A percentile compares a stretch with the other conserved stretches of the same genome.
Conservation (phyloP, 2,329 filamentous ascomycete genomes). For the Stachybotrys chartarum region DNA sequence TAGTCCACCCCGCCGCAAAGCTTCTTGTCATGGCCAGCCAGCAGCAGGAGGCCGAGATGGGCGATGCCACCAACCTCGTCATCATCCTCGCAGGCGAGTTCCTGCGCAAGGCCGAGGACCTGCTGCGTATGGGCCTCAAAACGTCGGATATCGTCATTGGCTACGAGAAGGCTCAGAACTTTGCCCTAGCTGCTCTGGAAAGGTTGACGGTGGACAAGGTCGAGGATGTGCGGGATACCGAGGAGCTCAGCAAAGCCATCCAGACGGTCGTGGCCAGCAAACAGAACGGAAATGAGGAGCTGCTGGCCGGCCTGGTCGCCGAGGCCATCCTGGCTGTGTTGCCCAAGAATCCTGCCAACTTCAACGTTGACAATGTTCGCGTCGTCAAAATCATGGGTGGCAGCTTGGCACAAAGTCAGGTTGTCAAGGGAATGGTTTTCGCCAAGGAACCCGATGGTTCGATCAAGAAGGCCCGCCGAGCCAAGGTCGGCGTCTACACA, state of each 20-base stretch:
- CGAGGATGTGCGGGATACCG: constrained; percentile 69
- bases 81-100: constrained; percentile 94
- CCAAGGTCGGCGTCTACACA: constrained; percentile 95
- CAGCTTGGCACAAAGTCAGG: constrained; percentile 84
- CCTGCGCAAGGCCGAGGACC: constrained; percentile 92
- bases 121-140: constrained; percentile 94
- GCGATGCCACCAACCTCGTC: constrained; percentile 95
- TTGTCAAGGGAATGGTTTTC: constrained; percentile 98
- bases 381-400: constrained; percentile 99
- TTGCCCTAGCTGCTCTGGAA: constrained; percentile 78
- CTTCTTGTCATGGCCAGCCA: constrained; percentile 97
- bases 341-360: constrained; percentile 90
- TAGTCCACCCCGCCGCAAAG: constrained; percentile 96
- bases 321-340: constrained; percentile 81
- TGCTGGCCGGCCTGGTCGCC: constrained; percentile 78
- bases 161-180: constrained; percentile 90
- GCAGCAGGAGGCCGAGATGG: constrained; percentile 98
- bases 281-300: constrained; percentile 88
- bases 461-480: constrained; percentile 84
- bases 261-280: constrained; percentile 94
- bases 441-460: constrained; percentile 87
- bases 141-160: constrained; percentile 95
- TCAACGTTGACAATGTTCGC: constrained; percentile 98
- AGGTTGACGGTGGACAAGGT: constrained; percentile 89
- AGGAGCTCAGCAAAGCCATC: constrained; percentile 89